Conservation (phyloP, 176 grass and related monocot species). For the Panicum miliaceum region DNA sequence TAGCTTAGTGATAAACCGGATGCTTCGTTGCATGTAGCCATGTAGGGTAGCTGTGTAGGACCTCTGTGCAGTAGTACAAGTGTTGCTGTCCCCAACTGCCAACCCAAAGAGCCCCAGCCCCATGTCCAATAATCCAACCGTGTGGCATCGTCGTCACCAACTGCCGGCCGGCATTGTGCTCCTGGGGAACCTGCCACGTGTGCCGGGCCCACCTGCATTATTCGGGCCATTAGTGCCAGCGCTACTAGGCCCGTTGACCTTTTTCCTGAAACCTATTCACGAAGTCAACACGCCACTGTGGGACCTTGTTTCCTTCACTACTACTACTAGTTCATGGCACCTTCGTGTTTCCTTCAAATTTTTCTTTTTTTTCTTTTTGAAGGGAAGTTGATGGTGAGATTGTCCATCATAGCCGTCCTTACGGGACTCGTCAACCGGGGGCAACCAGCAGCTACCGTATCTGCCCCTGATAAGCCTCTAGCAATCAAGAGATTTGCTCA, state of each 20-base stretch:
- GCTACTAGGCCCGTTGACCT: neutral
- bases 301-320: no score
- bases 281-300: no score
- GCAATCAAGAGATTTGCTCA: no score
- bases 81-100: neutral
- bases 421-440: no score
- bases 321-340: no score
- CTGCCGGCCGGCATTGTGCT: neutral
- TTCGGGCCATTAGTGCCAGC: conserved; percentile 6
- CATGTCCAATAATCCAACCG: neutral
- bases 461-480: no score
- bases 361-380: no score
- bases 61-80: neutral
- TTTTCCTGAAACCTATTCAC: neutral
- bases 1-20: neutral
- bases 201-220: conserved; percentile 8
- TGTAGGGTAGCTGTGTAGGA: neutral
- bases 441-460: no score
- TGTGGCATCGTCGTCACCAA: neutral
- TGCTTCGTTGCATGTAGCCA: neutral
- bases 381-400: no score
- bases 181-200: conserved; percentile 11
- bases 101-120: conserved; percentile 1
- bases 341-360: no score
- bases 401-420: no score